Base-by-base conservation (phyloP, 2,329 filamentous ascomycete genomes). In the Dendrostoma leiphaemia region DNA sequence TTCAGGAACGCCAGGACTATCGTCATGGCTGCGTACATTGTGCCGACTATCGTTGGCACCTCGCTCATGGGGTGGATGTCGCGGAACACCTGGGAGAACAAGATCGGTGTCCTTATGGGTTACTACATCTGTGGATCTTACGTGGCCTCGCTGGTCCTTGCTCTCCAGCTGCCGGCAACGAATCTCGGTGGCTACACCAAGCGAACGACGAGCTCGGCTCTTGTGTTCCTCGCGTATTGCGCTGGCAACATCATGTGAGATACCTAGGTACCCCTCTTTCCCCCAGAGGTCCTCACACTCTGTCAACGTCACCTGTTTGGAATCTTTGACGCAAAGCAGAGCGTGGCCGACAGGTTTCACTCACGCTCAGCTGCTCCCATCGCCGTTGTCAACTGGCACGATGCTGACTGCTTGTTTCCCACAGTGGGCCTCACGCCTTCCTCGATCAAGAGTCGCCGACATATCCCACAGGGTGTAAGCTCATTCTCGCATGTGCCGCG, bases 381-480 rank as follows among this genome's bases (percentile, higher is more conserved):
- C n/a, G n/a, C n/a, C n/a, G n/a, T n/a, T n/a, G n/a, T n/a, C n/a
- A n/a, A n/a, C n/a, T n/a, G n/a, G n/a, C n/a, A n/a, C n/a, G n/a
- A n/a, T n/a, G n/a, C n/a, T n/a, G n/a, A n/a, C n/a, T n/a, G n/a
- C n/a, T 2, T 23, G 2, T 21, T 9, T 46, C 19, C 2, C 7
- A n/a, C 13, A 46, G 44, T 34, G 73, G 74, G 1, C 74, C 73
- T 2, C 73, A 77, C 43, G 75, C 75, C 0, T 79, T 79, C 59
- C 56, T 78, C 3, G 68, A 67, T 0, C 48, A 61, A 0, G 77
- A 80, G 58, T 67, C 75, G 0, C 78, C 78, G 0, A 61, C 71
- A 0, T 83, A 83, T 28, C 65, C 68, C 28, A 81, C 79, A 0
- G 81, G 80, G 1, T 80, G 76, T 48, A 80, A 75, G 53, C 65